phyloP scores from a whole-genome alignment of 441 rosid species.

The California macrophylla region DNA sequence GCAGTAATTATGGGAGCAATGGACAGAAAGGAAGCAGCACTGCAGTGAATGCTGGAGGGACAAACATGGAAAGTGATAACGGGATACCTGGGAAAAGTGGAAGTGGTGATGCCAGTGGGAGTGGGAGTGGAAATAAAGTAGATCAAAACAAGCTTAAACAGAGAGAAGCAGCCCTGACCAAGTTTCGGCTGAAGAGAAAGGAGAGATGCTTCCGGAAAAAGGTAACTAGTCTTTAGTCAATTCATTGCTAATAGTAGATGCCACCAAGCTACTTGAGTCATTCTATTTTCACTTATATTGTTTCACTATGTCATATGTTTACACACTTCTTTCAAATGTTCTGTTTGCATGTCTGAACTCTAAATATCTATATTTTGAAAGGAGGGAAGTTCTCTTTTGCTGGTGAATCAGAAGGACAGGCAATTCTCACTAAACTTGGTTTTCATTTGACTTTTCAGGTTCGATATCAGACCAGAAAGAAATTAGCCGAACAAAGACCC shows the following conservation, averaged over 20 bases:
- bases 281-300: not conserved
- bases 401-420: not conserved
- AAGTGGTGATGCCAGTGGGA: conserved; percentile 28
- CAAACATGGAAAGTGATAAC: conserved; percentile 39
- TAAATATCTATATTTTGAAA: not conserved
- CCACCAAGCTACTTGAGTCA: not conserved
- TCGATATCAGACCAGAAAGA: conserved; percentile 18
- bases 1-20: conserved; percentile 58
- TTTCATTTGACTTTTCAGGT: conserved; percentile 7
- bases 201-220: conserved; percentile 71
- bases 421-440: not conserved
- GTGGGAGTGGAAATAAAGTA: conserved; percentile 20
- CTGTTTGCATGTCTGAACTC: not conserved
- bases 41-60: conserved; percentile 33
- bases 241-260: not conserved
- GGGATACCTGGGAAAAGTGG: conserved; percentile 36
- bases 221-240: conserved; percentile 28
- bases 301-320: not conserved
- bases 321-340: not conserved
- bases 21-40: conserved; percentile 42
- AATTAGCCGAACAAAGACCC: conserved; percentile 17
- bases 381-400: no score
- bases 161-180: conserved; percentile 54
- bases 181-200: conserved; percentile 72
- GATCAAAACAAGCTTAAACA: conserved; percentile 33